Evolutionary conservation across 768 basidiomycete genomes (phyloP), one percentile per base, ranked within the genome.

Genomic region (Tricholoma furcatifolium): DNA sequence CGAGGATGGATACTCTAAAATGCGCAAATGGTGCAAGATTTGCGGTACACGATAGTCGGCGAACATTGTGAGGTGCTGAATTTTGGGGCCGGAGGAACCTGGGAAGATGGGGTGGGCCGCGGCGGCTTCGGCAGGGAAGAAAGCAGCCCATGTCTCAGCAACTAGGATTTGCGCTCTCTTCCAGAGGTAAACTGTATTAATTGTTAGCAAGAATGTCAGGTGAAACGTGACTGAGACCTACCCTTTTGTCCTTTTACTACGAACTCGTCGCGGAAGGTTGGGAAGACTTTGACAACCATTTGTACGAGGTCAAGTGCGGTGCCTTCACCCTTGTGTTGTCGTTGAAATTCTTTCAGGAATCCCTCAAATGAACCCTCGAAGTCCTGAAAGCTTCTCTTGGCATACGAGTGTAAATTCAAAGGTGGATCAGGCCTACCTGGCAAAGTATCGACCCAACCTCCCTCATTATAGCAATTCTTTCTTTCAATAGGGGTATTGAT

Each of bases 11-110:
- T 95, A 95, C 2, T 76, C 68, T 40, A 95, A 73, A 58, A 94
- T 85, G 35, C 78, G 74, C 6, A 95, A 76, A 62, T 92, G 91
- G 69, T 95, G 88, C 24, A 96, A 71, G 52, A 95, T 90, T 65
- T 95, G 93, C 2, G 93, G 93, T 5, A 96, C 89, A 38, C 91
- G 83, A 64, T 94, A 93, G 72, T 95, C 93, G 4, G 93, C 91
- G 67, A 96, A 96, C 93, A 94, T 95, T 18, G 93, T 93, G 10
- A 95, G 78, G 44, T 84, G 71, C 45, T 80, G 75, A 55, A 93
- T 89, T 34, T 75, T 74, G 17, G 85, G 72, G 4, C 85, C 86
- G 9, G 65, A 65, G 6, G 60, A 47, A 14, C 77, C 72, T 3
- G 87, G 86, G 69, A 94, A 91, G 39, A 93, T 70, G 3, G 91